Evolutionary conservation across 352 stramenopile species (phyloP), one percentile per base, ranked within the genome.

Genomic region (Peronospora belbahrii): DNA sequence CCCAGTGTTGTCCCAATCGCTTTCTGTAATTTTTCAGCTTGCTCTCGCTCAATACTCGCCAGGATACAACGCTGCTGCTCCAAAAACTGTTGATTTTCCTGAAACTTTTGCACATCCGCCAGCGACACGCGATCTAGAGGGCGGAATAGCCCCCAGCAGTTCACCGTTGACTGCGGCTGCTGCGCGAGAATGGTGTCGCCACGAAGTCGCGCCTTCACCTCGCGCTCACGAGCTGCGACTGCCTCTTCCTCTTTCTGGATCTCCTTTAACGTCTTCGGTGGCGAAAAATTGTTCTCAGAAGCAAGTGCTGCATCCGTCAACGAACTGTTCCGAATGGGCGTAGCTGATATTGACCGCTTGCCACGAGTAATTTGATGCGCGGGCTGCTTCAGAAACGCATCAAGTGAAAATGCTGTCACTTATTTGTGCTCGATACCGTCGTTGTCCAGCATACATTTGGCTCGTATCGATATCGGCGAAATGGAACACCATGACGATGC

Each of bases 161-260:
- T 88, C 6, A 86, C 50, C 2, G 76, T 86, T 5, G 68, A 80
- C 15, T 59, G 25, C 13, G 51, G 40, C 37, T 62, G 67, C 7
- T 62, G 59, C 1, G 51, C 40, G 47, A 57, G 60, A 6, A 54
- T 49, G 8, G 33, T 31, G 27, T 32, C 34, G 17, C 42, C 34
- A 10, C 69, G 56, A 33, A 75, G 52, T 2, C 60, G 64, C 15
- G 60, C 56, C 51, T 85, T 88, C 11, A 70, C 62, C 7, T 66
- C 63, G 6, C 62, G 61, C 33, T 83, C 67, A 1, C 59, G 55
- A 2, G 55, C 59, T 19, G 52, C 59, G 5, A 50, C 50, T 8
- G 63, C 63, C 22, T 83, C 59, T 40, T 88, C 76, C 43, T 88
- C 76, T 6, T 67, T 48, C 46, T 88, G 76, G 17, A 88, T 88